Evolutionary conservation across 257 asterid species (phyloP).

Genomic region (Apocynum venetum): DNA sequence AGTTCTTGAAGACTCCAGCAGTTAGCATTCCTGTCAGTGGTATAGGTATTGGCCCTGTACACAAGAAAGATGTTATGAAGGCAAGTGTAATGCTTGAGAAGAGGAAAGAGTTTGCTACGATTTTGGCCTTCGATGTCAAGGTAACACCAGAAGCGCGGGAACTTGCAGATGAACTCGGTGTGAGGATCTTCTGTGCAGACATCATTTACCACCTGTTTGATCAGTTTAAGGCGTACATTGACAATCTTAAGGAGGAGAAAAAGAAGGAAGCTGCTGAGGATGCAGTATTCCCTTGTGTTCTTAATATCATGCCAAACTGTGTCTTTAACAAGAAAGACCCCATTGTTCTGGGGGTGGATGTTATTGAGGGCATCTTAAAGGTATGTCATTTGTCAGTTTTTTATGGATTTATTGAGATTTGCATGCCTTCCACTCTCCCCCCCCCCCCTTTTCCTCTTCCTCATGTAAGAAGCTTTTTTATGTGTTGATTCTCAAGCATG

Average conservation of each 20-base stretch:
- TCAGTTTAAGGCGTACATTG: slow-evolving; percentile 94
- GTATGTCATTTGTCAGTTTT: slow-evolving; percentile 25
- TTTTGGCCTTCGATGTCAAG: slow-evolving; percentile 91
- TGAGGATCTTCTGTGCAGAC: slow-evolving; percentile 78
- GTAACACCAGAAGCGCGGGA: slow-evolving; percentile 92
- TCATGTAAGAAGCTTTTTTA: not conserved
- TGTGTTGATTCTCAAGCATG: not conserved
- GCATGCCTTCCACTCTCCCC: not conserved
- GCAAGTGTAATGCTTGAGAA: slow-evolving; percentile 99
- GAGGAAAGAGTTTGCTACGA: slow-evolving; percentile 86
- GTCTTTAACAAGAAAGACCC: slow-evolving; percentile 94
- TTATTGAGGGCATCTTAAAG: slow-evolving; percentile 78
- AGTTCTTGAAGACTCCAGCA: slow-evolving; percentile 87
- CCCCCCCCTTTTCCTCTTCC: not conserved
- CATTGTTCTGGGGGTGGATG: slow-evolving; percentile 89
- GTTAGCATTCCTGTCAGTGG: slow-evolving; percentile 97
- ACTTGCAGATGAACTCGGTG: slow-evolving; percentile 87
- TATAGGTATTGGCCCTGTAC: slow-evolving; percentile 91
- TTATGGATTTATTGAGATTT: not conserved
- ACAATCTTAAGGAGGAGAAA: slow-evolving; percentile 91
- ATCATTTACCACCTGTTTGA: slow-evolving; percentile 85
- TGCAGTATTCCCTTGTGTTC: slow-evolving; percentile 94
- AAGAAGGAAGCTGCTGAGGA: slow-evolving; percentile 88
- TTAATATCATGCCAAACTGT: slow-evolving; percentile 79
- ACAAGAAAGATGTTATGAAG: slow-evolving; percentile 94